Evolutionary conservation across 2,329 filamentous ascomycete genomes (phyloP).

Genomic region (Phaeosphaeria sp.): DNA sequence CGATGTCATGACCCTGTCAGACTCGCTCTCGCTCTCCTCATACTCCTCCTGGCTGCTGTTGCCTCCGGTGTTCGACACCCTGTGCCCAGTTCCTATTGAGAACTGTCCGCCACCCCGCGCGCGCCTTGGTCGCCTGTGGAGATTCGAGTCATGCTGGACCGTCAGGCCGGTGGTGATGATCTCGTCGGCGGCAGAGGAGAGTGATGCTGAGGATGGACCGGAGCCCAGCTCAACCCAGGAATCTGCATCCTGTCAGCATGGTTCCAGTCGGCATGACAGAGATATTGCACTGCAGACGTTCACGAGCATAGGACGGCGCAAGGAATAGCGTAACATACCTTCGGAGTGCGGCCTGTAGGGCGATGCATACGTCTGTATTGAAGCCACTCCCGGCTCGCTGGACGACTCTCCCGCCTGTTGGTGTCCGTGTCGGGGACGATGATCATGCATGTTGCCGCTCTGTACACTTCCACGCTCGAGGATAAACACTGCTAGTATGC

Average conservation of each 20-base stretch:
- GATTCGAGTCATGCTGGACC: slow-evolving; percentile 70
- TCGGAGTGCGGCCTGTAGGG: slow-evolving; percentile 37
- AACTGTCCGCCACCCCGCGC: slow-evolving; percentile 40
- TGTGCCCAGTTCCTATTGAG: slow-evolving; percentile 43
- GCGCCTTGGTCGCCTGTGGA: slow-evolving; percentile 64
- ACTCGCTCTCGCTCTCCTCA: slow-evolving; percentile 90
- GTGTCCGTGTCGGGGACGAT: slow-evolving; percentile 27
- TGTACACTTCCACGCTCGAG: background rate
- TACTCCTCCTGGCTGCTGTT: slow-evolving; percentile 96
- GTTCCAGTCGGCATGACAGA: background rate
- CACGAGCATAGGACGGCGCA: background rate
- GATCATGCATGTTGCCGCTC: slow-evolving; percentile 34
- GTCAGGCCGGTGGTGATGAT: slow-evolving; percentile 88
- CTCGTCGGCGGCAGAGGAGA: slow-evolving; percentile 84
- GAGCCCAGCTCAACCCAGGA: slow-evolving; percentile 97
- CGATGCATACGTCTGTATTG: slow-evolving; percentile 21
- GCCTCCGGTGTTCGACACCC: slow-evolving; percentile 54
- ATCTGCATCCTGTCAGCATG: slow-evolving; percentile 62
- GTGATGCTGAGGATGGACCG: slow-evolving; percentile 89
- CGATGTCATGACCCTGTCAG: slow-evolving; percentile 72
- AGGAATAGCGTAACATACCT: slow-evolving; percentile 20
- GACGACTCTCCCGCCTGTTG: slow-evolving; percentile 24
- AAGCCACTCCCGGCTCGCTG: slow-evolving; percentile 28
- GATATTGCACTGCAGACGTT: too few relatives aligned
- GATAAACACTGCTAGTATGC: background rate